Conservation (phyloP, 1,284 basidiomycete species). For the Cronartium quercuum region DNA sequence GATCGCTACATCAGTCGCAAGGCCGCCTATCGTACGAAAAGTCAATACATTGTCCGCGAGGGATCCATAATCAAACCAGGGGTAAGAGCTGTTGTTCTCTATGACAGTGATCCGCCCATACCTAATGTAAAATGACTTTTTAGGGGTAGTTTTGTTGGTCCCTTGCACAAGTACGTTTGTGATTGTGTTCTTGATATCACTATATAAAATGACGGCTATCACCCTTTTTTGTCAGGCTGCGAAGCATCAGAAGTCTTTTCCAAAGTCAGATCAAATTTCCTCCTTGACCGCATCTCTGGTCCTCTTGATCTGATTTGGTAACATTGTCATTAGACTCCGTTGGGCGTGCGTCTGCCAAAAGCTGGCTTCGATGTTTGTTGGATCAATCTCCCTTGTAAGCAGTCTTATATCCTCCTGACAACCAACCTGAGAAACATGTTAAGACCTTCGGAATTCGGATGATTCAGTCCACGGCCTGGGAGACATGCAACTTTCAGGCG, state of each 20-base stretch:
- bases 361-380: slow-evolving; percentile 48
- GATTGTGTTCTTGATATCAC: too few species aligned
- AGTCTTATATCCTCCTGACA: too few species aligned
- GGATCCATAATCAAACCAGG: not conserved
- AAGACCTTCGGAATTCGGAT: not conserved
- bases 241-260: not conserved
- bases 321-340: slow-evolving; percentile 41
- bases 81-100: slow-evolving; percentile 1
- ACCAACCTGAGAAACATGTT: not conserved
- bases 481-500: slow-evolving; percentile 46
- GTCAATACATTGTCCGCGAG: not conserved
- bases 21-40: slow-evolving; percentile 1
- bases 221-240: not conserved
- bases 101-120: not conserved
- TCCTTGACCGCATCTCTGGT: not conserved
- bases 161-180: slow-evolving; percentile 5
- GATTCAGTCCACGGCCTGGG: slow-evolving; percentile 38
- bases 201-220: too few species aligned
- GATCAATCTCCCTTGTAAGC: slow-evolving; percentile 45
- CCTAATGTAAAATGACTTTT: too few species aligned
- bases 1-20: slow-evolving; percentile 1
- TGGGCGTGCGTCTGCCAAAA: slow-evolving; percentile 40
- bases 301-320: not conserved
- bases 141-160: slow-evolving; percentile 7
- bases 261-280: not conserved